Evolutionary conservation across 208 protist species (phyloP), one percentile per base, ranked within the genome.

Genomic region (Acanthamoeba royreba): DNA sequence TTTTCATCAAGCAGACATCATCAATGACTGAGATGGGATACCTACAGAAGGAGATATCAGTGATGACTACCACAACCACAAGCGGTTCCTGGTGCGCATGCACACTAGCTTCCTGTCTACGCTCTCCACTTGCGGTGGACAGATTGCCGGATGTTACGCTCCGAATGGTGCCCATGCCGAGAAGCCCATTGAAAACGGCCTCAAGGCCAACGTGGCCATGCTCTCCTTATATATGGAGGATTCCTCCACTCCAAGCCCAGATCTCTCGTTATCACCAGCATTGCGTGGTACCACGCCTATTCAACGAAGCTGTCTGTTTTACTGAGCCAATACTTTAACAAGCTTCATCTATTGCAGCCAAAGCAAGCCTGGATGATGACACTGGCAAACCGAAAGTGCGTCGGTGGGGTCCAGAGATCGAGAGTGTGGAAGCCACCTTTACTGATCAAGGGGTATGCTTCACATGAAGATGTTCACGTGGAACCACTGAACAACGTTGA

Each of bases 121-220:
- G 40, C 72, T 85, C 4, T 53, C 43, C 0, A 52, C 46, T 19
- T 85, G 92, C 42, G 40, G 40, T 8, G 17, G n/a, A 15, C 69
- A 87, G 42, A 94, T 94, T 38, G 72, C 90, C 17, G 92, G 92
- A 8, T 94, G 92, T n/a, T 94, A 94, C 72, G 92, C 92, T 5
- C 92, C 92, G 33, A 66, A 94, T 35, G 92, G 92, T 9, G 92
- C 79, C 79, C 92, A 94, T 17, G 77, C 77, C 8, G 92, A 94
- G 42, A 94, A 94, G 52, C 92, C 92, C 13, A 40, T 94, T 19
- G 92, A 94, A n/a, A 94, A 92, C 40, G 19, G 74, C 9, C 63
- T 94, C 45, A 94, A 91, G 45, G 45, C 79, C 35, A 87, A 91
- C 35, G 92, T 69, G 35, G 92, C 79, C 4, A 77, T 94, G 38